These are phyloP conservation scores for Boletus fagicola DNA, from an alignment of 768 basidiomycete genomes.

Conservation along the genomic window DNA sequence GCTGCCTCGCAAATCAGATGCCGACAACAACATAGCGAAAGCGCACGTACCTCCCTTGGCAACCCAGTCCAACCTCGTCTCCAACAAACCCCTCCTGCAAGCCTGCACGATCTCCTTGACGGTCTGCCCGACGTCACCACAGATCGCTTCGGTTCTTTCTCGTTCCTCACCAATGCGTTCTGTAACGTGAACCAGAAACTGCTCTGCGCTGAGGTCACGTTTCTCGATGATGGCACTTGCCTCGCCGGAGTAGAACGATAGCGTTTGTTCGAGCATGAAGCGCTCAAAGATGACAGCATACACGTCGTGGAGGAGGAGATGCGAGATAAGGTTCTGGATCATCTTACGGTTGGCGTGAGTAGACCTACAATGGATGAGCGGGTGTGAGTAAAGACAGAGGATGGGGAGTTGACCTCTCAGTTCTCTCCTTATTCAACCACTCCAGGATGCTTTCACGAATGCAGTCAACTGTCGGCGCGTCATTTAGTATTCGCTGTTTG, in stretches of 20 bases:
- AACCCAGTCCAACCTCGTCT: constrained; percentile 43
- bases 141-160: constrained; percentile 48
- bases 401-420: constrained; percentile 31
- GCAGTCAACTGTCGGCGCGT: constrained; percentile 40
- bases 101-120: constrained; percentile 50
- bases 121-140: constrained; percentile 45
- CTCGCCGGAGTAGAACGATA: constrained; percentile 53
- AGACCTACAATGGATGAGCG: constrained; percentile 28
- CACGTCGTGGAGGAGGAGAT: constrained; percentile 55
- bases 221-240: constrained; percentile 39
- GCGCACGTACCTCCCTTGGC: constrained; percentile 38
- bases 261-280: constrained; percentile 49
- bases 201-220: constrained; percentile 38
- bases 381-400: neutral
- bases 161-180: constrained; percentile 55
- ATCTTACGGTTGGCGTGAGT: constrained; percentile 38
- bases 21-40: constrained; percentile 34
- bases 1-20: constrained; percentile 37
- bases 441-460: constrained; percentile 45
- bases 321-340: constrained; percentile 52
- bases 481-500: constrained; percentile 48
- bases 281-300: constrained; percentile 58
- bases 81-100: constrained; percentile 53
- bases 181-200: constrained; percentile 52
- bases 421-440: constrained; percentile 59